phyloP scores from a whole-genome alignment of 2,329 filamentous ascomycete genomes.

The Fusarium multiceps region DNA sequence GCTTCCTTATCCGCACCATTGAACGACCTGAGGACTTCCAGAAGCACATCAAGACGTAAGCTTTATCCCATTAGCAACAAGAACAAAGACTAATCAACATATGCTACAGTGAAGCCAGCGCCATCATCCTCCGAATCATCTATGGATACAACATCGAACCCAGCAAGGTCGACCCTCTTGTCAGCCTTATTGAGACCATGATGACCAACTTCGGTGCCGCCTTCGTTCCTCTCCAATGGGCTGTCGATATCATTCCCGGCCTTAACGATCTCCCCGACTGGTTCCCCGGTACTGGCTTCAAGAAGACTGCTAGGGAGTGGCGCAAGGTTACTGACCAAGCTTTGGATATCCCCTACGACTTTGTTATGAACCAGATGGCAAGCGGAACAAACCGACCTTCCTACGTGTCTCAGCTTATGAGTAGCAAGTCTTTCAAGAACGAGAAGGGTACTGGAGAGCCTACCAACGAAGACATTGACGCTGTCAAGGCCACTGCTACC shows the following conservation, averaged over 20 bases:
- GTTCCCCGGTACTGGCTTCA: conserved; percentile 48
- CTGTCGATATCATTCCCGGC: conserved; percentile 49
- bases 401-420: conserved; percentile 45
- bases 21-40: conserved; percentile 37
- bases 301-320: conserved; percentile 47
- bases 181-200: conserved; percentile 46
- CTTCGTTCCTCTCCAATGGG: conserved; percentile 48
- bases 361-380: conserved; percentile 46
- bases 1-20: conserved; percentile 41
- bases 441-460: conserved; percentile 2
- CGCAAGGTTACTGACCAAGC: conserved; percentile 28
- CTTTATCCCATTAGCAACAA: not conserved
- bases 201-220: conserved; percentile 47
- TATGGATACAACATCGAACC: conserved; percentile 51
- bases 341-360: conserved; percentile 46
- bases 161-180: conserved; percentile 46
- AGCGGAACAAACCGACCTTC: conserved; percentile 33
- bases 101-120: conserved; percentile 42
- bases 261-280: conserved; percentile 47
- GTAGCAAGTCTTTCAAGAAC: conserved; percentile 29
- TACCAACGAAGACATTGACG: conserved; percentile 36
- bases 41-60: conserved; percentile 47
- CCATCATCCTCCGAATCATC: conserved; percentile 45
- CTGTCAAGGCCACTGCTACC: conserved; percentile 42
- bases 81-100: not conserved